Evolutionary conservation across 192 early-diverging fungal species (phyloP).

Genomic region (Podila epigama): DNA sequence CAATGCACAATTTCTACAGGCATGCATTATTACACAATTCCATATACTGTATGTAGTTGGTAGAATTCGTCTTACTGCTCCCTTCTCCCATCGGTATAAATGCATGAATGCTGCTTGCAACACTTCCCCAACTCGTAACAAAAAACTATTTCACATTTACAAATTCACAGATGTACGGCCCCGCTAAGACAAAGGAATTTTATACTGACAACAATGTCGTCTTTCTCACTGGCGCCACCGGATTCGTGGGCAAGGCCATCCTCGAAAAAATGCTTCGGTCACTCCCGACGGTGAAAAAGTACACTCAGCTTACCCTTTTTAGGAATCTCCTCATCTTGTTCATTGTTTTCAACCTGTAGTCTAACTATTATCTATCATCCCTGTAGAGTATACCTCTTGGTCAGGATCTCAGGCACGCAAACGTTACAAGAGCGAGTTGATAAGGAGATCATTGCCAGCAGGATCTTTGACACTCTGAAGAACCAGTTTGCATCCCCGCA

Average conservation of each 20-base stretch:
- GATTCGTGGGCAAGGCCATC: slow-evolving; percentile 61
- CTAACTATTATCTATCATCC: neutral
- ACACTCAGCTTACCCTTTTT: slow-evolving; percentile 16
- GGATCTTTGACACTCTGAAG: slow-evolving; percentile 52
- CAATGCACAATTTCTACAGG: too few relatives aligned
- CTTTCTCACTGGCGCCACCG: slow-evolving; percentile 60
- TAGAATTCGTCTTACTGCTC: too few relatives aligned
- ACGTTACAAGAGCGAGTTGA: slow-evolving; percentile 39
- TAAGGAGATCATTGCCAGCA: slow-evolving; percentile 28
- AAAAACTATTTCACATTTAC: too few relatives aligned
- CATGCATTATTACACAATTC: too few relatives aligned
- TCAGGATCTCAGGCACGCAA: slow-evolving; percentile 40
- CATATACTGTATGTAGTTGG: too few relatives aligned
- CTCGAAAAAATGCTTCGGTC: slow-evolving; percentile 55
- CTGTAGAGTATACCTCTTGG: slow-evolving; percentile 27
- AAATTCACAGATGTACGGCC: too few relatives aligned
- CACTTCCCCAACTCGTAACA: too few relatives aligned
- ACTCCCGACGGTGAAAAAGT: slow-evolving; percentile 47
- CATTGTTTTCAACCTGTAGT: neutral
- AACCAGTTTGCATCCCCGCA: slow-evolving; percentile 24
- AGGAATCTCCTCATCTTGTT: neutral
- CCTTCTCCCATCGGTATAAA: too few relatives aligned
- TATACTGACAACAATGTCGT: slow-evolving; percentile 48
- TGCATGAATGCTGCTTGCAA: too few relatives aligned
- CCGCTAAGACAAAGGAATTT: slow-evolving; percentile 36